Evolutionary conservation across 225 moss, liverwort and hornwort species (phyloP).

Genomic region (Ulota crispa): DNA sequence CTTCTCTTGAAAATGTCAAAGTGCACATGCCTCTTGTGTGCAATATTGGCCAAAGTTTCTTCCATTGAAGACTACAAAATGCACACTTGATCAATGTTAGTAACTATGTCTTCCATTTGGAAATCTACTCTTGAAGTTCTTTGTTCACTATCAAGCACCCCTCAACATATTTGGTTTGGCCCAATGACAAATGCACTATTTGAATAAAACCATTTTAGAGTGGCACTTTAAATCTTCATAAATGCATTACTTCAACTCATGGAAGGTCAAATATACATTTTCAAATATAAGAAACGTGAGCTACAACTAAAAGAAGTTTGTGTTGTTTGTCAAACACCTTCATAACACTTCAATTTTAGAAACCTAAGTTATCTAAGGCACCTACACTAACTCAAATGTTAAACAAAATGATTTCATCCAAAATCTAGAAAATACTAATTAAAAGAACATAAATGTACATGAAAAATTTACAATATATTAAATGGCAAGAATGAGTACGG

Average conservation of each 20-base stretch:
- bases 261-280: neutral
- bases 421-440: neutral
- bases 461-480: too few relatives aligned
- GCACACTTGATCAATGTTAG: neutral
- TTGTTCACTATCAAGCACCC: neutral
- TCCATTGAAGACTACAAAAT: conserved; percentile 18
- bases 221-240: neutral
- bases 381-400: neutral
- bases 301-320: neutral
- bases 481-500: neutral
- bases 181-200: neutral
- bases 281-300: neutral
- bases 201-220: neutral
- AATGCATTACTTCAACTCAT: neutral
- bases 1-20: conserved; percentile 38
- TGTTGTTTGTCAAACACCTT: neutral
- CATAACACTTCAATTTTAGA: neutral
- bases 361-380: neutral
- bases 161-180: neutral
- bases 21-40: conserved; percentile 51
- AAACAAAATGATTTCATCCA: neutral
- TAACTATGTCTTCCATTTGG: neutral
- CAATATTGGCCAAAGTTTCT: neutral
- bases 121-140: neutral
- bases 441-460: too few relatives aligned